Percentiles rank a stretch among this genome's conserved stretches.
phyloP scores from a whole-genome alignment of 2,329 filamentous ascomycete species.

The Cladosporium austrohemisphaericum region DNA sequence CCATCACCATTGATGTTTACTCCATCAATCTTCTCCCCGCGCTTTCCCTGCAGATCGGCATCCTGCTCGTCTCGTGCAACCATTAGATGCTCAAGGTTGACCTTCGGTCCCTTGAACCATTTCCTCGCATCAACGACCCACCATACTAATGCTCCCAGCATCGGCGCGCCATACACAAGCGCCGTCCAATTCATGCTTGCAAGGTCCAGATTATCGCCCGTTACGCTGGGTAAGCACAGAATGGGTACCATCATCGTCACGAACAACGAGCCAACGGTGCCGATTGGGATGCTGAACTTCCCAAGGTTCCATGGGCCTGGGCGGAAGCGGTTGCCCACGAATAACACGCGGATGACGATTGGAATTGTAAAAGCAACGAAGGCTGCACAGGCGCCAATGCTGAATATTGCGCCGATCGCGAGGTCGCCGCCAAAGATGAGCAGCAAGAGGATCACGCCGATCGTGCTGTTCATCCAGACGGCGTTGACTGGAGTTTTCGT shows the following conservation, averaged over 20 bases:
- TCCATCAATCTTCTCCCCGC: not conserved
- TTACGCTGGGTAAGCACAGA: slow-evolving; percentile 60
- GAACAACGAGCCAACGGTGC: slow-evolving; percentile 55
- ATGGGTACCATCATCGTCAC: slow-evolving; percentile 65
- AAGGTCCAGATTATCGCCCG: slow-evolving; percentile 51
- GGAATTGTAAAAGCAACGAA: slow-evolving; percentile 60
- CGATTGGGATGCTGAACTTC: slow-evolving; percentile 54
- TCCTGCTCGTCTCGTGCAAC: slow-evolving; percentile 6
- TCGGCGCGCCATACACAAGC: slow-evolving; percentile 62
- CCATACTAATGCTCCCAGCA: slow-evolving; percentile 56
- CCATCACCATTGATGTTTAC: not conserved
- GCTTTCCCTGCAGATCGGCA: not conserved
- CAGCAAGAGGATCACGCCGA: slow-evolving; percentile 59
- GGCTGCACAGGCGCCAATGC: slow-evolving; percentile 64
- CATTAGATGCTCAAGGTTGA: slow-evolving; percentile 57
- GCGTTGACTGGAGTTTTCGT: slow-evolving; percentile 68
- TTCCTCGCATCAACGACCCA: slow-evolving; percentile 61
- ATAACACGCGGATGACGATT: slow-evolving; percentile 56
- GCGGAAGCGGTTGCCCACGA: slow-evolving; percentile 61
- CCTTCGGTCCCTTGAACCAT: slow-evolving; percentile 69
- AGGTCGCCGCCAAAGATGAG: slow-evolving; percentile 62
- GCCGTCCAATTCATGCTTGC: slow-evolving; percentile 66
- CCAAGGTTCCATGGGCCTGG: slow-evolving; percentile 68
- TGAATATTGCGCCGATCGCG: slow-evolving; percentile 66
- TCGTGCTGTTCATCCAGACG: slow-evolving; percentile 61